Evolutionary conservation across 2,329 filamentous ascomycete genomes (phyloP).

Genomic region (Aaosphaeria pasadenensis): DNA sequence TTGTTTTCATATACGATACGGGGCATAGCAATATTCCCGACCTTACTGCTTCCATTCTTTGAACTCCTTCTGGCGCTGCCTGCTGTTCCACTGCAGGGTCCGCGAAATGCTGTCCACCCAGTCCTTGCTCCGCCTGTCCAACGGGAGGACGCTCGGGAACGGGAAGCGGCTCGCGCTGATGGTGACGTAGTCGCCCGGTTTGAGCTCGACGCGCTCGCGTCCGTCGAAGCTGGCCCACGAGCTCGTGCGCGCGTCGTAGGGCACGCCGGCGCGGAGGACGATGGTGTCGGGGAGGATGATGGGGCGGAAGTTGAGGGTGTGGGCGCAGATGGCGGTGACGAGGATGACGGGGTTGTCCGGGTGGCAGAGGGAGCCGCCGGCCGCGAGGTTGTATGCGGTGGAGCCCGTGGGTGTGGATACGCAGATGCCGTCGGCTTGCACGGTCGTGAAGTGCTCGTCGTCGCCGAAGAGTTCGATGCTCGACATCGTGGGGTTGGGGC

Average conservation of each 20-base stretch:
- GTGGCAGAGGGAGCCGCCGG: conserved; percentile 91
- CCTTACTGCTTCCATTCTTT: conserved; percentile 26
- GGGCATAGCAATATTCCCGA: neutral
- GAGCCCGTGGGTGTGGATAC: conserved; percentile 93
- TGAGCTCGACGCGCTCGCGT: conserved; percentile 71
- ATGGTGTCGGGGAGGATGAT: conserved; percentile 96
- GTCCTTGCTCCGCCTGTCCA: conserved; percentile 68
- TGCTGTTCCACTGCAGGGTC: conserved; percentile 78
- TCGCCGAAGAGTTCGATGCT: conserved; percentile 90
- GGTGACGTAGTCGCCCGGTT: conserved; percentile 78
- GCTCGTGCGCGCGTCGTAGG: conserved; percentile 82
- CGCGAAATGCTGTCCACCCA: conserved; percentile 79
- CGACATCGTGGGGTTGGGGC: conserved; percentile 92
- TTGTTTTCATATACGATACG: neutral
- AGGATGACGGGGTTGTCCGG: conserved; percentile 96
- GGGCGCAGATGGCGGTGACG: conserved; percentile 89
- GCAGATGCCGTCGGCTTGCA: conserved; percentile 89
- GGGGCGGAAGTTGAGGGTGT: conserved; percentile 92
- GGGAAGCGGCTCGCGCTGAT: conserved; percentile 78
- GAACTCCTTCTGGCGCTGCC: conserved; percentile 67
- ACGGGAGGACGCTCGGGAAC: conserved; percentile 72
- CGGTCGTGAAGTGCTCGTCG: conserved; percentile 90
- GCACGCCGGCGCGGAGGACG: conserved; percentile 88
- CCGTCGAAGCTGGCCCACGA: conserved; percentile 99
- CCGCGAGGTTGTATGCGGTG: conserved; percentile 92